phyloP scores from a whole-genome alignment of 768 basidiomycete species.

The Auricularia sp. region DNA sequence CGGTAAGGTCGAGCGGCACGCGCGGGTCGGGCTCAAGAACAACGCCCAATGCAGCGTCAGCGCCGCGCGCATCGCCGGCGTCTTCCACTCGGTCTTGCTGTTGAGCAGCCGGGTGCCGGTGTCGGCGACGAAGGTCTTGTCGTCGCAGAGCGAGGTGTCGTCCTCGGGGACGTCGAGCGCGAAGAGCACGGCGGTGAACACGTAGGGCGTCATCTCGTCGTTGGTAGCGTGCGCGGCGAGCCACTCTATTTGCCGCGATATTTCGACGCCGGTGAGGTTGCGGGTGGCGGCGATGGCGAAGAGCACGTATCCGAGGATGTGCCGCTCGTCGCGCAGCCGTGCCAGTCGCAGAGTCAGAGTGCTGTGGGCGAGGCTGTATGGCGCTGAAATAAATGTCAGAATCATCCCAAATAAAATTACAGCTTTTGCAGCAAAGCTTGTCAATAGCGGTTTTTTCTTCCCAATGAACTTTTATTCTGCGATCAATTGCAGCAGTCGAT shows the following conservation, averaged over 20 bases:
- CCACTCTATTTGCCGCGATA: constrained; percentile 63
- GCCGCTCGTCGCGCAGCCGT: constrained; percentile 65
- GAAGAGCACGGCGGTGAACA: constrained; percentile 54
- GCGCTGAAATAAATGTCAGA: neutral
- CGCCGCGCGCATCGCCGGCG: constrained; percentile 58
- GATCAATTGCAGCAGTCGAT: no score
- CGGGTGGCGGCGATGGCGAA: constrained; percentile 56
- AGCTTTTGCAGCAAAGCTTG: no score
- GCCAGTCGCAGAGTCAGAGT: constrained; percentile 60
- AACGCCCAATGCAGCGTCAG: constrained; percentile 82
- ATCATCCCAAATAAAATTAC: no score
- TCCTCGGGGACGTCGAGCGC: constrained; percentile 42
- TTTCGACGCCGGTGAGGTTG: constrained; percentile 46
- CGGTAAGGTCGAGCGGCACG: constrained; percentile 33
- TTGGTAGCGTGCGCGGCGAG: constrained; percentile 46
- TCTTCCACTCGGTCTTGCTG: constrained; percentile 49
- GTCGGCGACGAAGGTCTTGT: constrained; percentile 6
- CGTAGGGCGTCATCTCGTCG: constrained; percentile 58
- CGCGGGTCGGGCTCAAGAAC: constrained; percentile 41
- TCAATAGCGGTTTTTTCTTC: no score
- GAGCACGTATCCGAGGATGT: constrained; percentile 53
- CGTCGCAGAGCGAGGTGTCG: constrained; percentile 31
- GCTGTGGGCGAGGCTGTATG: constrained; percentile 49
- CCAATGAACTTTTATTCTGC: no score
- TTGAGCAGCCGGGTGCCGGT: constrained; percentile 1